phyloP scores from a whole-genome alignment of 2,329 filamentous ascomycete genomes.

The Ophiostoma quercus region DNA sequence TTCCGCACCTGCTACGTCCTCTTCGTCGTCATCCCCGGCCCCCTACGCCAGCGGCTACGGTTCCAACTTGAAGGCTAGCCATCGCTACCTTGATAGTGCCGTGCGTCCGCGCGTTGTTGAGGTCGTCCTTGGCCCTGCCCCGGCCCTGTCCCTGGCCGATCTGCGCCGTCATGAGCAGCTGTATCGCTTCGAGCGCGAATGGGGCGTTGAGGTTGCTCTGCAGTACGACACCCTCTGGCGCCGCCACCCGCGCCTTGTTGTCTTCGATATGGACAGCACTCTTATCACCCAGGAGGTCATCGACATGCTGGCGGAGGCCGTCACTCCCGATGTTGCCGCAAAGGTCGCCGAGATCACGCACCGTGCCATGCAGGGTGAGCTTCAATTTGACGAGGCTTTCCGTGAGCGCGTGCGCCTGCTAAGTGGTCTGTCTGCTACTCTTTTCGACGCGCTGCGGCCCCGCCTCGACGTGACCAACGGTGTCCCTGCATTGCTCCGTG shows the following conservation, averaged over 20 bases:
- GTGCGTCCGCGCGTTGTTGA: conserved; percentile 61
- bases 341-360: conserved; percentile 85
- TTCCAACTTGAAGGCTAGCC: conserved; percentile 53
- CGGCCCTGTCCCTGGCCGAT: conserved; percentile 58
- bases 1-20: neutral
- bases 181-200: conserved; percentile 78
- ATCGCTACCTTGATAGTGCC: conserved; percentile 59
- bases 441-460: conserved; percentile 72
- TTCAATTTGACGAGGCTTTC: conserved; percentile 84
- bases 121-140: conserved; percentile 57
- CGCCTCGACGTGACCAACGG: conserved; percentile 78
- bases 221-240: conserved; percentile 70
- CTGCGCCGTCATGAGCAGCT: conserved; percentile 75
- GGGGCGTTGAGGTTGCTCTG: conserved; percentile 80
- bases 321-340: conserved; percentile 67
- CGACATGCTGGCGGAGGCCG: conserved; percentile 81
- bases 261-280: conserved; percentile 99
- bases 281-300: conserved; percentile 97
- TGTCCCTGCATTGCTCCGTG: conserved; percentile 66
- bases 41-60: conserved; percentile 24
- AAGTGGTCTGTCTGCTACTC: conserved; percentile 68
- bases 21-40: neutral
- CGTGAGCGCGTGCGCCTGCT: conserved; percentile 74
- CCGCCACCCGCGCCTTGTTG: conserved; percentile 75
- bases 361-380: conserved; percentile 90